phyloP scores from a whole-genome alignment of 2,329 filamentous ascomycete genomes.

The Passalora sequoiae region DNA sequence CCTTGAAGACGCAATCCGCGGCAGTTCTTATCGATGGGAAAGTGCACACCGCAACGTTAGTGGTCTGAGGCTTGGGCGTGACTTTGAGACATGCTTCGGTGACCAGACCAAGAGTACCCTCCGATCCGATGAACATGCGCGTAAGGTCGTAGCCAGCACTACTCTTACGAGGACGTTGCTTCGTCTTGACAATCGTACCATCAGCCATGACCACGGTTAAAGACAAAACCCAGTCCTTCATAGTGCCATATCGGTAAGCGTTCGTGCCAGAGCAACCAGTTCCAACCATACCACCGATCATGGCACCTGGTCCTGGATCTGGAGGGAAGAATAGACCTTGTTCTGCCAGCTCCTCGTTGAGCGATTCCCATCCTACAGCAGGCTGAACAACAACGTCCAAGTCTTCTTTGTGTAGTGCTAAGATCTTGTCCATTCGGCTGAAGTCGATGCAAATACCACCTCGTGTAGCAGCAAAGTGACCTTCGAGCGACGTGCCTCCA shows the following conservation, averaged over 20 bases:
- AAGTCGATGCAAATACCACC: constrained; percentile 86
- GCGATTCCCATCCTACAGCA: constrained; percentile 77
- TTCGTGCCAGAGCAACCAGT: constrained; percentile 78
- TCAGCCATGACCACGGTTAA: constrained; percentile 86
- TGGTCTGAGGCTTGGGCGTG: constrained; percentile 71
- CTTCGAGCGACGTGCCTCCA: constrained; percentile 84
- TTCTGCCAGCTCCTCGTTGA: constrained; percentile 73
- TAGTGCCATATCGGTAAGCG: constrained; percentile 86
- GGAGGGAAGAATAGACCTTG: constrained; percentile 81
- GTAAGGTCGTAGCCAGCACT: constrained; percentile 90
- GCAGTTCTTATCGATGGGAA: constrained; percentile 64
- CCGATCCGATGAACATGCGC: constrained; percentile 80
- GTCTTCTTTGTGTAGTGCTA: constrained; percentile 68
- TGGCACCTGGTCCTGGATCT: constrained; percentile 83
- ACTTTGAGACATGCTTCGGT: constrained; percentile 88
- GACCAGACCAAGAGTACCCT: constrained; percentile 85
- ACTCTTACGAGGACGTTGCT: constrained; percentile 81
- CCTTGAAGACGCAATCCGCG: constrained; percentile 71
- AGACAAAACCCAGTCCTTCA: constrained; percentile 87
- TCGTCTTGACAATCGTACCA: constrained; percentile 82
- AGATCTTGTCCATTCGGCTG: constrained; percentile 73
- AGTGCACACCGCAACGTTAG: constrained; percentile 69
- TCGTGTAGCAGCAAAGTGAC: constrained; percentile 76
- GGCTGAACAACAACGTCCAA: constrained; percentile 54
- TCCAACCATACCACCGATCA: constrained; percentile 85